A percentile compares a stretch with the other conserved stretches of the same genome.
These are phyloP conservation scores for Protomyces macrosporus DNA, from an alignment of 1,139 yeast genomes.

Conservation along the genomic window DNA sequence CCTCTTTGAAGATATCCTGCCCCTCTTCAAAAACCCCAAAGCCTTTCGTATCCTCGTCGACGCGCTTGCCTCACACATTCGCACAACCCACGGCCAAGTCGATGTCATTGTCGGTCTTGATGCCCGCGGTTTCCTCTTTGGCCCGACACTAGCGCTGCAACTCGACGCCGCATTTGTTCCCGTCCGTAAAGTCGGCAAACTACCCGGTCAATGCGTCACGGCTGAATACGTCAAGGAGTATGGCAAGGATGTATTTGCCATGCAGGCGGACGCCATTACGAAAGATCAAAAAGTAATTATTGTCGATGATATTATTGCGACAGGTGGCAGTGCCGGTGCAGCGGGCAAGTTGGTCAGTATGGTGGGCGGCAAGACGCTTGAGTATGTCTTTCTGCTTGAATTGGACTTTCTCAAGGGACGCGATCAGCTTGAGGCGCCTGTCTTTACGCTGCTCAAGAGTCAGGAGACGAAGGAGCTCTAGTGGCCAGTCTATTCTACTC, in stretches of 20 bases:
- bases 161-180: conserved; percentile 89
- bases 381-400: conserved; percentile 86
- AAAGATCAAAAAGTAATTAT: conserved; percentile 74
- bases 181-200: conserved; percentile 87
- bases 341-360: conserved; percentile 79
- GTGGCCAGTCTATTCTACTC: not conserved
- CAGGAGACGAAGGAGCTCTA: not conserved
- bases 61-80: conserved; percentile 60
- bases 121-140: conserved; percentile 93
- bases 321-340: conserved; percentile 93
- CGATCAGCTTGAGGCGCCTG: conserved; percentile 54
- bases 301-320: conserved; percentile 94
- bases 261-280: conserved; percentile 78
- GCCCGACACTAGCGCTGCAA: conserved; percentile 89
- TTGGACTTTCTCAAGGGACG: conserved; percentile 92
- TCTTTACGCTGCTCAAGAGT: not conserved
- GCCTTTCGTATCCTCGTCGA: conserved; percentile 72
- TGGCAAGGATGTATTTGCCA: conserved; percentile 80
- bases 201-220: conserved; percentile 74
- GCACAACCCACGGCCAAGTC: conserved; percentile 48
- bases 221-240: conserved; percentile 87
- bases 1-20: conserved; percentile 88
- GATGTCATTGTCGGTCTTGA: conserved; percentile 93
- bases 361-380: conserved; percentile 64
- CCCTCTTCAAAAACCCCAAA: conserved; percentile 77